Evolutionary conservation across 2,329 filamentous ascomycete species (phyloP).

Genomic region (Coleophoma crateriformis): DNA sequence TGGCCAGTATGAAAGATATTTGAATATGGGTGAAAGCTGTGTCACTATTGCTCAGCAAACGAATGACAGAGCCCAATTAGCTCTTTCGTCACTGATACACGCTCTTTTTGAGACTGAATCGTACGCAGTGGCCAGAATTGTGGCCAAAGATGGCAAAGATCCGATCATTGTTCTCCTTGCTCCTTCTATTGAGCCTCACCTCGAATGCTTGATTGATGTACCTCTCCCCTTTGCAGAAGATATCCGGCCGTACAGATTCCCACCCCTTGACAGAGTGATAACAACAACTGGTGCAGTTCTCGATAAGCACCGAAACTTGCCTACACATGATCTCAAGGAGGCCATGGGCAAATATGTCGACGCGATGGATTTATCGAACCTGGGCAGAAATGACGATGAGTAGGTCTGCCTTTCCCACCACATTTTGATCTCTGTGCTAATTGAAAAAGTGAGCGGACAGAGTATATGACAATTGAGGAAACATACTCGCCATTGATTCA

Average conservation of each 20-base stretch:
- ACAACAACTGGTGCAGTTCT: constrained; percentile 80
- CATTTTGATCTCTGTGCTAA: constrained; percentile 1
- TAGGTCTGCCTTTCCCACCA: constrained; percentile 31
- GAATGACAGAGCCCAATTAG: constrained; percentile 78
- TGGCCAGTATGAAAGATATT: constrained; percentile 69
- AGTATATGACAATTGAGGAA: constrained; percentile 76
- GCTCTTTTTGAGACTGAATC: constrained; percentile 80
- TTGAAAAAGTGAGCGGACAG: constrained; percentile 39
- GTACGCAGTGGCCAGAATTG: constrained; percentile 81
- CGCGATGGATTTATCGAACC: constrained; percentile 77
- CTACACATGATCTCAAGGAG: constrained; percentile 64
- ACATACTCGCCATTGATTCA: constrained; percentile 84
- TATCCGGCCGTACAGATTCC: constrained; percentile 83
- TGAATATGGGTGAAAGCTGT: constrained; percentile 77
- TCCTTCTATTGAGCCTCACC: constrained; percentile 70
- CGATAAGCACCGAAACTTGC: constrained; percentile 78
- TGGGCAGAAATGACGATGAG: constrained; percentile 71
- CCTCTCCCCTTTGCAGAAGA: constrained; percentile 93
- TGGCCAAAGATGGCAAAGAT: constrained; percentile 75
- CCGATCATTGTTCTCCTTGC: constrained; percentile 74
- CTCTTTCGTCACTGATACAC: constrained; percentile 84
- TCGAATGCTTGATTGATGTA: constrained; percentile 84
- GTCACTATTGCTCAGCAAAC: constrained; percentile 71
- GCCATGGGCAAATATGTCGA: constrained; percentile 93
- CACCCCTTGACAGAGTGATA: constrained; percentile 79